These are phyloP conservation scores for Yarrowia sp. DNA, from an alignment of 805 yeast genomes.

Conservation along the genomic window DNA sequence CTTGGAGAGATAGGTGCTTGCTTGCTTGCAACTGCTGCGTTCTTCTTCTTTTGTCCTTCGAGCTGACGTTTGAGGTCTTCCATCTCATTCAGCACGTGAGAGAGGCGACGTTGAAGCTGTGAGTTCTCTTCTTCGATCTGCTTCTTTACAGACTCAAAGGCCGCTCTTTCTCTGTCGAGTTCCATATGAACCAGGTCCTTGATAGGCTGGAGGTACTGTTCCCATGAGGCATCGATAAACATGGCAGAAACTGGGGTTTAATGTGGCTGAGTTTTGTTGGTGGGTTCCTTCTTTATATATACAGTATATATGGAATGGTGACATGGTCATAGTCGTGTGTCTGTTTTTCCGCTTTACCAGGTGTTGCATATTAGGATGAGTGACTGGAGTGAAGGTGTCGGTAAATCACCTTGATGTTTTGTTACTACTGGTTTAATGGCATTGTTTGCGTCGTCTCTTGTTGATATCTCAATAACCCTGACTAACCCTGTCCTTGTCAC, in stretches of 20 bases:
- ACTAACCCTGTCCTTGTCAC: no score
- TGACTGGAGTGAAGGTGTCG: no score
- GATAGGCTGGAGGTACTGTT: slow-evolving; percentile 22
- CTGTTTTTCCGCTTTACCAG: background rate
- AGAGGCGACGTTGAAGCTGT: background rate
- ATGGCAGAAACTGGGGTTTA: background rate
- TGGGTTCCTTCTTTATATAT: background rate
- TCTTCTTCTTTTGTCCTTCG: background rate
- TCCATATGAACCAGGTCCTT: slow-evolving; percentile 5
- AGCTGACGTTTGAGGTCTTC: background rate
- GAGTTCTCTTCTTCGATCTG: background rate
- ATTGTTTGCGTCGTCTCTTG: no score
- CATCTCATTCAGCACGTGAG: background rate
- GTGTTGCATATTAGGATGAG: no score
- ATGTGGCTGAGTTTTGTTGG: no score
- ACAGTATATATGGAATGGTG: background rate
- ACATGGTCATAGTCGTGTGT: background rate
- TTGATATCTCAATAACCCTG: no score
- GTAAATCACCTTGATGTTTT: no score
- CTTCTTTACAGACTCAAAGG: background rate
- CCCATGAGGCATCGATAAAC: slow-evolving; percentile 14
- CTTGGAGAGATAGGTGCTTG: no score
- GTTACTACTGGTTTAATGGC: no score
- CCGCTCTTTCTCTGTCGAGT: slow-evolving; percentile 1
- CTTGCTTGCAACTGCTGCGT: background rate